Evolutionary conservation across 495 filamentous ascomycete species (phyloP).

Genomic region (Achaetomiella virescens): DNA sequence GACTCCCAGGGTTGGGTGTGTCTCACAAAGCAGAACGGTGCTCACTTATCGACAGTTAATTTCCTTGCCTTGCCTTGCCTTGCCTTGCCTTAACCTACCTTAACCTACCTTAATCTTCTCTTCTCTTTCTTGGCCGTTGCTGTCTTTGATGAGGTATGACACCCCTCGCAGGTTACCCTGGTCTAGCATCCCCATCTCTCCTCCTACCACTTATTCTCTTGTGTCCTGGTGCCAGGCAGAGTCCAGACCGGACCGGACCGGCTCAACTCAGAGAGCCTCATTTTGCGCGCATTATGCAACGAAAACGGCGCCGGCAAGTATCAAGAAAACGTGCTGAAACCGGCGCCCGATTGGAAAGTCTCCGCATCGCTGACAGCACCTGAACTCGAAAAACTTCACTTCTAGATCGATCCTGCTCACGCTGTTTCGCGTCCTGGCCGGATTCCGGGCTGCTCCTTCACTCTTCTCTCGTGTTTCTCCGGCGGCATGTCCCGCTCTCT

Average conservation of each 20-base stretch:
- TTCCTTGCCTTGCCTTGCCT: background rate
- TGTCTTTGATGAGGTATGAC: no score
- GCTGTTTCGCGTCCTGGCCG: no score
- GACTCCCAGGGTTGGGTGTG: no score
- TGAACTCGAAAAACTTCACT: no score
- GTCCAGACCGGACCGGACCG: background rate
- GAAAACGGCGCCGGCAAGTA: background rate
- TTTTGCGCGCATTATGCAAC: slow-evolving; percentile 4
- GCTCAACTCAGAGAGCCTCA: background rate
- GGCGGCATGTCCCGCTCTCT: background rate
- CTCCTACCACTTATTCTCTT: no score
- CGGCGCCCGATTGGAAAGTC: background rate
- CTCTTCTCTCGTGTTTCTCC: background rate
- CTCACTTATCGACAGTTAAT: background rate
- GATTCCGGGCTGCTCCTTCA: background rate
- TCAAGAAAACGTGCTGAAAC: background rate
- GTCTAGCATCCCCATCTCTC: no score
- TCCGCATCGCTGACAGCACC: no score
- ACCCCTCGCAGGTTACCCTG: no score
- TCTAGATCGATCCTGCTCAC: no score
- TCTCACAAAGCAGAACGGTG: background rate
- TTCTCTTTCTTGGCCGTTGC: no score
- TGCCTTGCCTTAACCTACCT: background rate
- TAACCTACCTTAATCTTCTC: no score
- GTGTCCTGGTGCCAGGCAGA: no score